Base-by-base conservation (phyloP, 2,329 filamentous ascomycete genomes). In the Hysterium pulicare region DNA sequence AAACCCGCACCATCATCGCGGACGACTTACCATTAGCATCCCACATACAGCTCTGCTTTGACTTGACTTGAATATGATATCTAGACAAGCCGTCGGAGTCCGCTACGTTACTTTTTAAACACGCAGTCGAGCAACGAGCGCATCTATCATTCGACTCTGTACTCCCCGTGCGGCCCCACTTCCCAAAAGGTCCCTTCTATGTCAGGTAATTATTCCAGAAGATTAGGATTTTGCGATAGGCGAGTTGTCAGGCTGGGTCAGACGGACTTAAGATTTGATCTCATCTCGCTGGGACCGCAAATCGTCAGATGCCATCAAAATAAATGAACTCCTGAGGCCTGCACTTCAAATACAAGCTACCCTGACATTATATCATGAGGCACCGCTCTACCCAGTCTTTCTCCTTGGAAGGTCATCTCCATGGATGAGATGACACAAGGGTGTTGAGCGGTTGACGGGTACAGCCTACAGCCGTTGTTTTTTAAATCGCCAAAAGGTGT, bases 301-400 rank as follows among this genome's bases (percentile, higher is more conserved):
- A 10, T 38, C 20, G 20, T 26, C 35, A 38, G 35, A 26, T 15
- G 2, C 28, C 35, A 38, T 38, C 35, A n/a, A 38, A 38, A 38
- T 38, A 38, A n/a, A 38, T 38, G 20, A 38, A 38, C 6, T 24
- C n/a, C 20, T 15, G 21, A 34, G 9, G 17, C 15, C 15, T 33
- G 5, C 20, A n/a, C 2, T 26, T 22, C 21, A 16, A 15, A 15
- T 23, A 5, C 19, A 38, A 15, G 19, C 3, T 23, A 9, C 4
- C 15, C 20, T 11, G 21, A 23, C 24, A 13, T 15, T 15, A 15
- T 15, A 11, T 38, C 20, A n/a, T 11, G 28, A 23, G 35, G 9
- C 13, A 26, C 16, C 28, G 10, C 35, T 26, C 21, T 23, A 15
- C 28, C 10, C 20, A 15, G 13, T 22, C 22, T 23, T 15, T 15